Evolutionary conservation across 257 asterid genomes (phyloP), one percentile per base, ranked within the genome.

Genomic region (Solanum gracilifrons): DNA sequence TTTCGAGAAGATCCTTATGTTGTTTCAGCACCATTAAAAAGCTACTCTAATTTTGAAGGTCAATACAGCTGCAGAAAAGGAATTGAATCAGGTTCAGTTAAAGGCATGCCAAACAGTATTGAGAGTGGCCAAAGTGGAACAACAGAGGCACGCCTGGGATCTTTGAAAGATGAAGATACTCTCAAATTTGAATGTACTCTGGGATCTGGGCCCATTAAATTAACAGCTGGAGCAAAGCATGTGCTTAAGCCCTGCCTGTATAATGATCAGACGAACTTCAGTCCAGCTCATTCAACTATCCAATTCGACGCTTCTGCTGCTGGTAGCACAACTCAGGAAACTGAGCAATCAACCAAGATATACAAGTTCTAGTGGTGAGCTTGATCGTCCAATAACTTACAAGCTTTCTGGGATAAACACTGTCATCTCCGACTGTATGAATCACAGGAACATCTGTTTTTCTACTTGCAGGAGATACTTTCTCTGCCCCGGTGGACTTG

Each of bases 221-320:
- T 91, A 27, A 85, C 92, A 27, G 92, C 91, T 43, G 94, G 93
- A 77, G 86, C 91, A 72, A 92, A 88, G 89, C 93, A 92, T 35
- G 76, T 90, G 77, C 90, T 90, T 66, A 92, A 90, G 84, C 87
- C 93, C 46, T 89, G 86, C 85, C 93, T 84, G 33, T 88, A 87
- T 36, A 83, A 86, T 55, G 93, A 91, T 88, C 90, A 80, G 46
- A 83, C 18, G 58, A 89, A 87, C 90, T 85, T 82, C 82, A 86
- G 87, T 76, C 86, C 90, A 66, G 79, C 85, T 68, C 87, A 87
- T 77, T 87, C 92, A 86, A 88, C 90, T 73, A 62, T 86, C 88
- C 86, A 89, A 79, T 87, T 88, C 60, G 86, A 85, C 11, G 85
- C 80, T 55, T 60, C 90, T 2, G 37, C 89, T 62, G n/a, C 72